phyloP scores from a whole-genome alignment of 2,329 filamentous ascomycete species.

The Alternaria brassicae region DNA sequence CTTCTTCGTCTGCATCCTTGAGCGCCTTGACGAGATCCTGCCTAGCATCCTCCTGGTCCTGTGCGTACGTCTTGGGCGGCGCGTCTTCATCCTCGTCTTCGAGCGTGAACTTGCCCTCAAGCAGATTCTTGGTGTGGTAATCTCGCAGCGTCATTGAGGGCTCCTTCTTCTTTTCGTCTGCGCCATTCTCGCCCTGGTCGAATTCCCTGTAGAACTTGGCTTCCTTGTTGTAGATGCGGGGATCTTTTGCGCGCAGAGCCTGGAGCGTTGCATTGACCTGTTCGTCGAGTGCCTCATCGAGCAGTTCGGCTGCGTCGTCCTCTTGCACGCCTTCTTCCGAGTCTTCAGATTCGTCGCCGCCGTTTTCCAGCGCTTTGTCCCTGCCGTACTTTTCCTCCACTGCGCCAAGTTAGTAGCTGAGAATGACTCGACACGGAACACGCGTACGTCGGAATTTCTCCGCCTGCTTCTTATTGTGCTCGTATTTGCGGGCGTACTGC shows the following conservation, averaged over 20 bases:
- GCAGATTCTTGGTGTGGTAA: constrained; percentile 90
- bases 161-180: constrained; percentile 71
- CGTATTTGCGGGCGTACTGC: constrained; percentile 86
- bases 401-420: constrained; percentile 49
- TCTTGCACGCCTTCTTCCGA: constrained; percentile 73
- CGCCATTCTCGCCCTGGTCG: constrained; percentile 58
- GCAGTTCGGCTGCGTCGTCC: constrained; percentile 88
- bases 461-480: constrained; percentile 97
- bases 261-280: constrained; percentile 87
- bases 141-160: constrained; percentile 77
- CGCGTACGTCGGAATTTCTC: constrained; percentile 74
- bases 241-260: constrained; percentile 90
- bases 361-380: constrained; percentile 41
- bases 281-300: constrained; percentile 82
- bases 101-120: constrained; percentile 71
- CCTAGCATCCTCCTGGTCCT: constrained; percentile 88
- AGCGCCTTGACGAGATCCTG: constrained; percentile 80
- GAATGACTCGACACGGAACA: not conserved
- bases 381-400: constrained; percentile 88
- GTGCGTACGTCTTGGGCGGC: constrained; percentile 74
- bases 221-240: constrained; percentile 83
- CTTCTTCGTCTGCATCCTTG: constrained; percentile 67
- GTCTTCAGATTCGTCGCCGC: constrained; percentile 59
- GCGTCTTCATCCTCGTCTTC: constrained; percentile 63
- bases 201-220: constrained; percentile 77